Conservation (phyloP, 331 rosid species). For the Erythrophleum ivorense region DNA sequence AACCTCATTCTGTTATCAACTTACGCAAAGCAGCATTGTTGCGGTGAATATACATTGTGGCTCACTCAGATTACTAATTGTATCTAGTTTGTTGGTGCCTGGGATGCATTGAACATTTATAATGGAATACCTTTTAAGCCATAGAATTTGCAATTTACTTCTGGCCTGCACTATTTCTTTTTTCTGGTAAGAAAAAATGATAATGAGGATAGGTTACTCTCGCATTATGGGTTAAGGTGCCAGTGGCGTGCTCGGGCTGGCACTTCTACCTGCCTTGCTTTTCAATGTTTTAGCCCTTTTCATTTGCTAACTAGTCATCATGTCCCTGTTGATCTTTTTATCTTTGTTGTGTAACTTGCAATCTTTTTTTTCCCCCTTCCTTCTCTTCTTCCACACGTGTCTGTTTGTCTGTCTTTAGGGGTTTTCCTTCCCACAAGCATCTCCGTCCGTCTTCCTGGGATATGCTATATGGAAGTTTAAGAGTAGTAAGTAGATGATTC, state of each 20-base stretch:
- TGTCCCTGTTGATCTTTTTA: conserved; percentile 13
- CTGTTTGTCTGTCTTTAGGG: background rate
- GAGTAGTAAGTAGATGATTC: background rate
- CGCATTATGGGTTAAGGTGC: background rate
- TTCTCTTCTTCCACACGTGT: background rate
- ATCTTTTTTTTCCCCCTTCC: background rate
- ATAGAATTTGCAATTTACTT: background rate
- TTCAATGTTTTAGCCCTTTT: conserved; percentile 2
- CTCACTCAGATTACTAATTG: background rate
- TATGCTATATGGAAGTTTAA: background rate
- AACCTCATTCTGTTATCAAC: background rate
- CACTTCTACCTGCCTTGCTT: background rate
- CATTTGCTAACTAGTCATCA: background rate
- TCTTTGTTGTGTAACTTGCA: conserved; percentile 5
- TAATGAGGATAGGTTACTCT: background rate
- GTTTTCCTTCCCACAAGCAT: background rate
- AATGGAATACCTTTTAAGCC: background rate
- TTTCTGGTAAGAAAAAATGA: background rate
- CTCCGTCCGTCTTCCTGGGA: background rate
- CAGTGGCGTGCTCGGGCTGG: background rate
- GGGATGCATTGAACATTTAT: background rate
- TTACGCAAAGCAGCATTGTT: background rate
- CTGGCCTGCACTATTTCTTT: background rate
- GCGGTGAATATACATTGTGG: background rate
- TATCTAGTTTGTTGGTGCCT: conserved; percentile 1